These are phyloP conservation scores for Pueraria montana DNA, from an alignment of 306 rosid genomes.

Conservation along the genomic window DNA sequence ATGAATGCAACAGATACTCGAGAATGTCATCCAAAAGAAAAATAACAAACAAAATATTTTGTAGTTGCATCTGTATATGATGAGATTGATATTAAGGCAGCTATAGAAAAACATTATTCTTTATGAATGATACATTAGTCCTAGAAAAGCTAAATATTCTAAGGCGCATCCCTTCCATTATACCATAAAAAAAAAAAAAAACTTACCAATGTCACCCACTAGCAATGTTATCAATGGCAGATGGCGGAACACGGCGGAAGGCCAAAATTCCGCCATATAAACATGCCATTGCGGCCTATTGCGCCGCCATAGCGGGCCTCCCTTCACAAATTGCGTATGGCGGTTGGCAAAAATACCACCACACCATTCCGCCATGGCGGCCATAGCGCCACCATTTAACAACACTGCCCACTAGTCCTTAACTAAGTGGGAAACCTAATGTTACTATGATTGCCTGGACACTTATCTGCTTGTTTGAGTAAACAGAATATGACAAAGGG, in stretches of 20 bases:
- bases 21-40: neutral
- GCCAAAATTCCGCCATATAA: too few relatives aligned
- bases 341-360: too few relatives aligned
- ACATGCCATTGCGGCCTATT: too few relatives aligned
- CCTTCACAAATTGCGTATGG: too few relatives aligned
- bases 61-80: neutral
- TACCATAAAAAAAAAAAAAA: neutral
- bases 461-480: neutral
- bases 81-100: neutral
- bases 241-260: too few relatives aligned
- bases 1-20: neutral
- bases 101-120: neutral
- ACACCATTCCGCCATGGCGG: too few relatives aligned
- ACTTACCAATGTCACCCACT: neutral
- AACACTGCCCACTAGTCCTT: neutral
- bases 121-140: neutral
- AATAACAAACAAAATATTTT: neutral
- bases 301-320: too few relatives aligned
- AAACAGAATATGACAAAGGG: neutral
- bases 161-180: conserved; percentile 1
- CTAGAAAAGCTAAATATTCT: neutral
- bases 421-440: neutral
- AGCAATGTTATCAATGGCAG: too few relatives aligned
- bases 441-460: neutral
- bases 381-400: too few relatives aligned